phyloP scores from a whole-genome alignment of 1,284 basidiomycete genomes.

The Malassezia cuniculi region DNA sequence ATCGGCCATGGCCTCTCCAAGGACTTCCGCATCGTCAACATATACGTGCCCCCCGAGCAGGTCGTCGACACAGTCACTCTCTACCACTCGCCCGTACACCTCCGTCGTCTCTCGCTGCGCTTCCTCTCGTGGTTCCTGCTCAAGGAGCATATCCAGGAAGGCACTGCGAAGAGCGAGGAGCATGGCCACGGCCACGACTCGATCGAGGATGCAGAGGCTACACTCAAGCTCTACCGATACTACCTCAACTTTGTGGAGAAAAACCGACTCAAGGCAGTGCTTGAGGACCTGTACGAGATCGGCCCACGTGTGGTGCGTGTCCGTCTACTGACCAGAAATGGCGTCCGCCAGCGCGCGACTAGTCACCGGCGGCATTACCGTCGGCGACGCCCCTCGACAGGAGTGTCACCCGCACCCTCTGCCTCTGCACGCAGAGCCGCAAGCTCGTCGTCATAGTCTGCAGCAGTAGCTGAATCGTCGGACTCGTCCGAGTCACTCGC shows the following conservation, averaged over 20 bases:
- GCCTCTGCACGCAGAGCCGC: slow-evolving; percentile 27
- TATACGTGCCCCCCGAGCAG: slow-evolving; percentile 84
- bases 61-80: slow-evolving; percentile 94
- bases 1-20: slow-evolving; percentile 98
- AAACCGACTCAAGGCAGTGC: slow-evolving; percentile 68
- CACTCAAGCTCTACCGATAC: slow-evolving; percentile 71
- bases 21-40: slow-evolving; percentile 96
- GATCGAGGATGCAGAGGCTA: slow-evolving; percentile 77
- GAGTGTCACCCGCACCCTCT: slow-evolving; percentile 18
- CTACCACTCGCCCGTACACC: slow-evolving; percentile 68
- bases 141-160: slow-evolving; percentile 77
- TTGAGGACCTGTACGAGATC: slow-evolving; percentile 58
- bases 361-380: background rate
- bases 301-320: slow-evolving; percentile 44
- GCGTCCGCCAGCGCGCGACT: slow-evolving; percentile 12
- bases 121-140: slow-evolving; percentile 90
- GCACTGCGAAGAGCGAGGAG: slow-evolving; percentile 46
- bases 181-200: slow-evolving; percentile 63
- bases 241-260: slow-evolving; percentile 66
- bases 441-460: slow-evolving; percentile 36
- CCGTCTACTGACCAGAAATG: slow-evolving; percentile 18
- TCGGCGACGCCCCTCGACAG: slow-evolving; percentile 11
- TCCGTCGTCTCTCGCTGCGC: slow-evolving; percentile 76
- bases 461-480: too few species aligned
- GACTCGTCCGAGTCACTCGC: too few species aligned